Conservation (phyloP, 2,329 filamentous ascomycete species). For the Fragosphaeria purpurea region DNA sequence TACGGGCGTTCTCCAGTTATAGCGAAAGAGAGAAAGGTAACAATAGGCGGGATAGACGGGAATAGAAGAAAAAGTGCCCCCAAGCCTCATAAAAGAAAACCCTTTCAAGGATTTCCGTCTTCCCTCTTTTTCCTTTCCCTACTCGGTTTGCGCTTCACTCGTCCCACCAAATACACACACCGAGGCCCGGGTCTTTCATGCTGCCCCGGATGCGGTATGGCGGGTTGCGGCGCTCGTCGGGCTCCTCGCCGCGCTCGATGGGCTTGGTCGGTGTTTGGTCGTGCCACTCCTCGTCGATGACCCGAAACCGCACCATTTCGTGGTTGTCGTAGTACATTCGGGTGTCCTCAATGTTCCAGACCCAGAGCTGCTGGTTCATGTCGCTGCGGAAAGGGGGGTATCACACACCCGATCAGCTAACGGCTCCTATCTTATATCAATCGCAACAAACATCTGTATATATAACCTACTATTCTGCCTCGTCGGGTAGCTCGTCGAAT, state of each 20-base stretch:
- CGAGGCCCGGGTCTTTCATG: conserved; percentile 54
- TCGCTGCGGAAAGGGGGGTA: conserved; percentile 37
- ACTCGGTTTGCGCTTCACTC: conserved; percentile 3
- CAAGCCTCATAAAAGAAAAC: too few species aligned
- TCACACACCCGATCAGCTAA: too few species aligned
- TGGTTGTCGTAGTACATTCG: conserved; percentile 81
- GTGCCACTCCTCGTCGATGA: conserved; percentile 83
- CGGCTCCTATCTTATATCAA: too few species aligned
- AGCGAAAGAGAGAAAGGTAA: neutral
- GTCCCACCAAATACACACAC: conserved; percentile 47
- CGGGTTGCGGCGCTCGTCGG: conserved; percentile 47
- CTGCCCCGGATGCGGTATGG: conserved; percentile 61
- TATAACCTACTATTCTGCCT: conserved; percentile 59
- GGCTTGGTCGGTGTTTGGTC: conserved; percentile 71
- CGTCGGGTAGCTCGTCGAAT: conserved; percentile 61
- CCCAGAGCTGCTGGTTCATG: conserved; percentile 67
- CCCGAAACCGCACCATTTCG: conserved; percentile 77
- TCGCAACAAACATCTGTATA: too few species aligned
- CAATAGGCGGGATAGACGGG: neutral
- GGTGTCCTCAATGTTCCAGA: conserved; percentile 68
- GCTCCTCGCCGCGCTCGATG: conserved; percentile 49
- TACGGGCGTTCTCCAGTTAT: too few species aligned
- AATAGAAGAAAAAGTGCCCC: neutral
- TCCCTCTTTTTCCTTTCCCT: neutral
- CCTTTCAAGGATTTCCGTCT: neutral